A percentile compares a stretch with the other conserved stretches of the same genome.
Conservation (phyloP, 805 yeast genomes). For the Trichomonascus vanleenenianus region DNA sequence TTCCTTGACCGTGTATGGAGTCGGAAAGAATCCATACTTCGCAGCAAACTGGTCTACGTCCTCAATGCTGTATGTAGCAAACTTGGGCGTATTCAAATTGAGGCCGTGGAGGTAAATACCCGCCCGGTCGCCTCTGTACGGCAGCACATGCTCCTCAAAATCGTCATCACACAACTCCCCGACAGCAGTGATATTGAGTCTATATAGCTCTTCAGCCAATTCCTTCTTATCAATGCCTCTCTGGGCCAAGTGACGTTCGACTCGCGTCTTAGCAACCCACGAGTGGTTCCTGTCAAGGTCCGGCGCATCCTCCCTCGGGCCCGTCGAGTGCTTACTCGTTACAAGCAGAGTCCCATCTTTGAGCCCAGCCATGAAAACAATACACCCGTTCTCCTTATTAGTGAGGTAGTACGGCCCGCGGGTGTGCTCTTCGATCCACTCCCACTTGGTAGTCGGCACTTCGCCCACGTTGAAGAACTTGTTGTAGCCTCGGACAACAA, state of each 20-base stretch:
- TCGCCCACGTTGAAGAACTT: constrained; percentile 86
- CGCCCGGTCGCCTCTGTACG: constrained; percentile 54
- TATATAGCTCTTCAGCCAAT: constrained; percentile 49
- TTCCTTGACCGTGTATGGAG: constrained; percentile 39
- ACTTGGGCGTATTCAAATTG: constrained; percentile 56
- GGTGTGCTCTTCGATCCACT: constrained; percentile 39
- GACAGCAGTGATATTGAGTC: constrained; percentile 66
- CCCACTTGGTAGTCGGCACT: constrained; percentile 43
- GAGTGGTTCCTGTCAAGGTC: constrained; percentile 57
- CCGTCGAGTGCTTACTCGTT: constrained; percentile 88
- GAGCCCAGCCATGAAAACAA: constrained; percentile 72
- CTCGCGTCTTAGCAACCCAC: constrained; percentile 52
- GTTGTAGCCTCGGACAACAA: constrained; percentile 84
- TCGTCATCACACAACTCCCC: constrained; percentile 88
- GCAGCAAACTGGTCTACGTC: constrained; percentile 54
- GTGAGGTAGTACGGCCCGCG: constrained; percentile 76
- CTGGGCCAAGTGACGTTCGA: constrained; percentile 44
- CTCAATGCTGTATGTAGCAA: constrained; percentile 56
- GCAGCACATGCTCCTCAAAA: constrained; percentile 89
- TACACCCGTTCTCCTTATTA: constrained; percentile 90
- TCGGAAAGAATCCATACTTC: constrained; percentile 61
- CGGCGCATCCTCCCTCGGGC: constrained; percentile 43
- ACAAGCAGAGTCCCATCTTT: constrained; percentile 71
- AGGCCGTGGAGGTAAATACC: constrained; percentile 91
- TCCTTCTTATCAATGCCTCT: constrained; percentile 36